Evolutionary conservation across 2,329 filamentous ascomycete genomes (phyloP).

Genomic region (Curvularia hawaiiensis): DNA sequence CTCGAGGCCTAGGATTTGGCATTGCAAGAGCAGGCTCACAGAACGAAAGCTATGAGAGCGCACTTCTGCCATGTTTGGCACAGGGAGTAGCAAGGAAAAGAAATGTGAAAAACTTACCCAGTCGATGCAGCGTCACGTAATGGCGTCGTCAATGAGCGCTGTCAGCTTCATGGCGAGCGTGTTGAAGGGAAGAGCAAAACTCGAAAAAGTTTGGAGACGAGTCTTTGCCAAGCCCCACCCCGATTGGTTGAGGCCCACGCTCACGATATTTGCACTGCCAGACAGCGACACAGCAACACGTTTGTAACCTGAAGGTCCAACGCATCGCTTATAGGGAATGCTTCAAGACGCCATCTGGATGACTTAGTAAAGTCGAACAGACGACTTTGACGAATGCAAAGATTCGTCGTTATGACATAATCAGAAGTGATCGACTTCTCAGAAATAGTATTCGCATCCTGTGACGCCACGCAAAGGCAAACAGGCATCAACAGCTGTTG

Average conservation of each 20-base stretch:
- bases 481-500: slow-evolving; percentile 1
- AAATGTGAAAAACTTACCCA: slow-evolving; percentile 13
- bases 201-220: slow-evolving; percentile 14
- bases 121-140: slow-evolving; percentile 17
- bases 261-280: not conserved
- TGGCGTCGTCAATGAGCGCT: slow-evolving; percentile 13
- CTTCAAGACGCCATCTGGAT: not conserved
- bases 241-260: slow-evolving; percentile 10
- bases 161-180: slow-evolving; percentile 19
- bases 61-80: not conserved
- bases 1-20: not conserved
- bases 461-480: slow-evolving; percentile 9
- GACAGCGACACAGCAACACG: not conserved
- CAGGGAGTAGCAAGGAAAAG: not conserved
- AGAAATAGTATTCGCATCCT: slow-evolving; percentile 4
- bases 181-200: slow-evolving; percentile 8
- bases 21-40: slow-evolving; percentile 2
- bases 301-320: not conserved
- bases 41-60: not conserved
- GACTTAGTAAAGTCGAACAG: not conserved
- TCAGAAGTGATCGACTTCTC: slow-evolving; percentile 7
- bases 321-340: not conserved
- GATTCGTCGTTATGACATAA: slow-evolving; percentile 14
- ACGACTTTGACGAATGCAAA: not conserved
- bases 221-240: slow-evolving; percentile 14